phyloP scores from a whole-genome alignment of 2,329 filamentous ascomycete genomes.

The Aspergillus neoniger region DNA sequence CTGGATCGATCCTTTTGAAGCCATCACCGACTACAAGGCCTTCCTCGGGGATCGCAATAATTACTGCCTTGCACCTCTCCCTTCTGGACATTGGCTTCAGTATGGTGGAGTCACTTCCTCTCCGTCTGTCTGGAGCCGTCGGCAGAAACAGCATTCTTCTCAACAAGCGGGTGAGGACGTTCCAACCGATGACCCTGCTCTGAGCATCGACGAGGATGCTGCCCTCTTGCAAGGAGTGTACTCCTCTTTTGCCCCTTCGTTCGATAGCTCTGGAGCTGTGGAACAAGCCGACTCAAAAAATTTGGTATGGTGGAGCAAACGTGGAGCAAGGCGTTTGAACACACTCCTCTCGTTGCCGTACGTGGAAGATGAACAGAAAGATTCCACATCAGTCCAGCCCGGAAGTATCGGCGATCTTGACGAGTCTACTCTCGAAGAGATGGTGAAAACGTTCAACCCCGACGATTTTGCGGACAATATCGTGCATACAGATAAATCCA shows the following conservation, averaged over 20 bases:
- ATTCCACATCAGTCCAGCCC: slow-evolving; percentile 26
- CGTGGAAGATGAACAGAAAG: slow-evolving; percentile 25
- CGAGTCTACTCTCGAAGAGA: slow-evolving; percentile 43
- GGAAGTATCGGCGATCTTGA: slow-evolving; percentile 40
- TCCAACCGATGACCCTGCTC: slow-evolving; percentile 30
- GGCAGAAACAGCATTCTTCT: slow-evolving; percentile 33
- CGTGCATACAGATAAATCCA: slow-evolving; percentile 20
- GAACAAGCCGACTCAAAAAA: slow-evolving; percentile 46
- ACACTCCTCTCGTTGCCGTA: slow-evolving; percentile 36
- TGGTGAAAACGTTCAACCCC: slow-evolving; percentile 45
- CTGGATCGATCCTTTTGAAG: slow-evolving; percentile 48
- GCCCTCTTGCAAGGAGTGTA: slow-evolving; percentile 47
- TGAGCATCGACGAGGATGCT: slow-evolving; percentile 36
- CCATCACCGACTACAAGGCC: slow-evolving; percentile 34
- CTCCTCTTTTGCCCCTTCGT: slow-evolving; percentile 52
- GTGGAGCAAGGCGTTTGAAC: slow-evolving; percentile 42
- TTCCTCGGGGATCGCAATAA: slow-evolving; percentile 42
- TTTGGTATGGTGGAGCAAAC: slow-evolving; percentile 50
- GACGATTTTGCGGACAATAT: slow-evolving; percentile 34
- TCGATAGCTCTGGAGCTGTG: slow-evolving; percentile 48
- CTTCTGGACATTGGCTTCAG: slow-evolving; percentile 46
- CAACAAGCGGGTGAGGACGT: slow-evolving; percentile 27
- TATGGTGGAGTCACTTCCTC: slow-evolving; percentile 44
- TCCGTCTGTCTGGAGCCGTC: slow-evolving; percentile 41
- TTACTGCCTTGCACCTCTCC: slow-evolving; percentile 43